Evolutionary conservation across 2,329 filamentous ascomycete genomes (phyloP).

Genomic region (Neurospora crassa): DNA sequence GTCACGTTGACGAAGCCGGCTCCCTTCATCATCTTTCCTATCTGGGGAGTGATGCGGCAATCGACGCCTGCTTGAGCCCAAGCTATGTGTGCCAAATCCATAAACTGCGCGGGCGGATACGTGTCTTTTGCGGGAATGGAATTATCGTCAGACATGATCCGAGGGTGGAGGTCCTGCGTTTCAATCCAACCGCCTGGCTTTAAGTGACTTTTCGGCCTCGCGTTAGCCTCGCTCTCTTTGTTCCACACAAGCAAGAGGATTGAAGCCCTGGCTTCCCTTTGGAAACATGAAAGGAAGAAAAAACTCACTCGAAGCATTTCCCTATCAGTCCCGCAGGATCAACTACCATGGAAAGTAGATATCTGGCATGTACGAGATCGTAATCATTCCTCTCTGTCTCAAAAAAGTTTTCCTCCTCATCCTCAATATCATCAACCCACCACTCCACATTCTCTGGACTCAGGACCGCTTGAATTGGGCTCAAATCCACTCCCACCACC

Average conservation of each 20-base stretch:
- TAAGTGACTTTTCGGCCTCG: slow-evolving; percentile 9
- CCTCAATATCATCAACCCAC: slow-evolving; percentile 43
- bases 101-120: slow-evolving; percentile 8
- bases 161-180: slow-evolving; percentile 16
- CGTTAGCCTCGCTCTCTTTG: background rate
- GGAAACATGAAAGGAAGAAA: too few relatives aligned
- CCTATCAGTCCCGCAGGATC: slow-evolving; percentile 34
- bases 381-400: slow-evolving; percentile 26
- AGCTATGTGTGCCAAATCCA: slow-evolving; percentile 8
- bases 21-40: slow-evolving; percentile 10
- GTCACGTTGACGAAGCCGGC: slow-evolving; percentile 17
- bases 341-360: slow-evolving; percentile 34
- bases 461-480: slow-evolving; percentile 47
- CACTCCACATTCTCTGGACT: slow-evolving; percentile 35
- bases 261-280: too few relatives aligned
- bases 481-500: slow-evolving; percentile 43
- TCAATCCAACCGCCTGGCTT: slow-evolving; percentile 19
- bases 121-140: slow-evolving; percentile 5
- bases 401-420: slow-evolving; percentile 33
- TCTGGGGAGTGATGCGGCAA: slow-evolving; percentile 12
- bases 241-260: background rate
- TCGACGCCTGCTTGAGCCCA: slow-evolving; percentile 10
- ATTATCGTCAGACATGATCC: slow-evolving; percentile 16
- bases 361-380: slow-evolving; percentile 40
- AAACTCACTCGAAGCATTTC: slow-evolving; percentile 25